Evolutionary conservation across 2,329 filamentous ascomycete species (phyloP).

Genomic region (Apiospora marii): DNA sequence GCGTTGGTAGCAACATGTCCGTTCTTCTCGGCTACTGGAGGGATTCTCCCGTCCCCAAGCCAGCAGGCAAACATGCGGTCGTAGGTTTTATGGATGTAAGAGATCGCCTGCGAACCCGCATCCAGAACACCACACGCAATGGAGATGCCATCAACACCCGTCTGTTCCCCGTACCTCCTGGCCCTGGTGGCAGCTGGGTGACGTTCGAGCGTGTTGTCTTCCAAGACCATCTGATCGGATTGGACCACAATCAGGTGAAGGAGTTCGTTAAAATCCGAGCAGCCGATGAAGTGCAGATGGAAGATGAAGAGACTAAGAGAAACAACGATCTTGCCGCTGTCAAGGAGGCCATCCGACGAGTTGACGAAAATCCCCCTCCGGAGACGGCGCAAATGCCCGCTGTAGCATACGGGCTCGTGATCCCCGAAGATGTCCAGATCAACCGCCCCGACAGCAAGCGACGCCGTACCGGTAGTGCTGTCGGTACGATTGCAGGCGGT

Average conservation of each 20-base stretch:
- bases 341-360: slow-evolving; percentile 54
- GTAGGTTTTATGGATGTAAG: slow-evolving; percentile 69
- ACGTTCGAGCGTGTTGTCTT: slow-evolving; percentile 69
- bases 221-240: slow-evolving; percentile 60
- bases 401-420: slow-evolving; percentile 59
- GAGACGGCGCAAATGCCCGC: slow-evolving; percentile 52
- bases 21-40: slow-evolving; percentile 67
- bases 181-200: slow-evolving; percentile 70
- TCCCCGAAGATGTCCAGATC: slow-evolving; percentile 53
- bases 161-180: slow-evolving; percentile 59
- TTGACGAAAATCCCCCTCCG: slow-evolving; percentile 51
- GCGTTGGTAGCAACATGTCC: slow-evolving; percentile 49
- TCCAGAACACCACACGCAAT: slow-evolving; percentile 57
- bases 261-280: slow-evolving; percentile 67
- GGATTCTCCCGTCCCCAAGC: slow-evolving; percentile 59
- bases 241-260: slow-evolving; percentile 66
- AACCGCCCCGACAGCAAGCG: slow-evolving; percentile 54
- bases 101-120: slow-evolving; percentile 66
- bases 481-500: slow-evolving; percentile 42
- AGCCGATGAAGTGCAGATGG: slow-evolving; percentile 45
- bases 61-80: slow-evolving; percentile 62
- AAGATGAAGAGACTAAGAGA: slow-evolving; percentile 45
- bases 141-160: slow-evolving; percentile 55
- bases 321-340: slow-evolving; percentile 53
- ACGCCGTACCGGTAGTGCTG: slow-evolving; percentile 51